phyloP scores from a whole-genome alignment of 345 rosid genomes.

The Isatis tinctoria region DNA sequence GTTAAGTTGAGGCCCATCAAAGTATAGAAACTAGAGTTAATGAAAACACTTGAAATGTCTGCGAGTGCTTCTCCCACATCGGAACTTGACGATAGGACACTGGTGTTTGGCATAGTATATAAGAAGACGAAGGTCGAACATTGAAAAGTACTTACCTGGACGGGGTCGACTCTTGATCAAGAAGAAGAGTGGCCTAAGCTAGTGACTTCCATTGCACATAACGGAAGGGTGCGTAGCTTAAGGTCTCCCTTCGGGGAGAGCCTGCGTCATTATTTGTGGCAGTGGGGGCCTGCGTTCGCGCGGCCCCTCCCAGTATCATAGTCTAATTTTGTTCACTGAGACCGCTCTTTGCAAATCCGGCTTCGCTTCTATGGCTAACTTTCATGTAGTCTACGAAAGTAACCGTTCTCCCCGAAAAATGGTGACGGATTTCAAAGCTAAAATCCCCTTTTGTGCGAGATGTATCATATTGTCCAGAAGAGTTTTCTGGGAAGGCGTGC shows the following conservation, averaged over 20 bases:
- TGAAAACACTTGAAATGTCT: no score
- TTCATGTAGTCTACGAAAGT: no score
- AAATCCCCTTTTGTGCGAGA: no score
- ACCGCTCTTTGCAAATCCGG: neutral
- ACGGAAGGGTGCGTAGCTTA: constrained; percentile 20
- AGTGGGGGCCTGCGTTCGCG: constrained; percentile 55
- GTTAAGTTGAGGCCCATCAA: constrained; percentile 2
- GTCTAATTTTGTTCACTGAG: neutral
- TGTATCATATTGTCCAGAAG: no score
- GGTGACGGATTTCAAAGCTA: no score
- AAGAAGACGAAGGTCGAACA: accelerated
- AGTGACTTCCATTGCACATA: constrained; percentile 35
- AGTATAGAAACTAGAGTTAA: neutral
- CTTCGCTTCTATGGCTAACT: no score
- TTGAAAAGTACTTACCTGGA: constrained; percentile 22
- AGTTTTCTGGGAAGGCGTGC: no score
- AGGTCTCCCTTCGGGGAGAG: constrained; percentile 48
- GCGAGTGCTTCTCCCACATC: constrained; percentile 26
- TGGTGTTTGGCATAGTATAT: neutral
- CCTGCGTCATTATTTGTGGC: constrained; percentile 56
- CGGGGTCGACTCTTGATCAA: constrained; percentile 30
- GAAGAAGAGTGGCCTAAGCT: constrained; percentile 31
- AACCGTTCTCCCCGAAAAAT: no score
- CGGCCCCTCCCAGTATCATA: constrained; percentile 27
- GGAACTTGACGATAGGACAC: neutral